Evolutionary conservation across 352 stramenopile species (phyloP), one percentile per base, ranked within the genome.

Genomic region (Peronospora farinosa): DNA sequence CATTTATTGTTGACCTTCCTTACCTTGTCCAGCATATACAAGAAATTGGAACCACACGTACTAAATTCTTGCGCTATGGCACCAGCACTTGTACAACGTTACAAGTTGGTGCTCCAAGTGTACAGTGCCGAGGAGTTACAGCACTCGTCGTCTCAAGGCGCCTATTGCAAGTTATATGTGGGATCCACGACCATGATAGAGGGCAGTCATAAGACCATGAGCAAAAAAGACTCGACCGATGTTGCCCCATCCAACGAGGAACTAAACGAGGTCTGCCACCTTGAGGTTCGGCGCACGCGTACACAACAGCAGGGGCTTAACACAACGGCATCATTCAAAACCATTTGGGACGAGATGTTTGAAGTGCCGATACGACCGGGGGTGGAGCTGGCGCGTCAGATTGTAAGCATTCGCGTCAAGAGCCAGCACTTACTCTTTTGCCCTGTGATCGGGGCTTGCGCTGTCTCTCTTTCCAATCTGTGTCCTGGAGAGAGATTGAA

Each of bases 121-220:
- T 59, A 80, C 60, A 78, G 69, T 50, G 75, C 65, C 28, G 65
- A 74, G 48, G 55, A 71, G 30, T 52, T 86, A 37, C 57, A 68
- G 25, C 57, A 68, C 41, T 72, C 64, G 21, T 78, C 63, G 17
- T 81, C 70, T 2, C 70, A 78, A n/a, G 74, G 74, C 36, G 60
- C 73, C 1, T 86, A 86, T 50, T 84, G 72, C 58, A 86, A 86
- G 42, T 60, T 86, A 17, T 86, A 86, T 38, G 47, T 86, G 16
- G 70, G 72, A 23, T 51, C 72, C 15, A 60, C 61, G n/a, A 28
- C 64, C 19, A 73, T 83, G 68, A 54, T 68, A 16, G 62, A 82
- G 19, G 75, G 75, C 52, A 70, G 55, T 19, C 69, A 76, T 31
- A 65, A 63, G 47, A 49, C 51, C 2, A 33, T 78, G 40, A 63